A percentile compares a stretch with the other conserved stretches of the same genome.
Evolutionary conservation across 129 eudicot species (phyloP).

Genomic region (Chrysanthemum seticuspe): DNA sequence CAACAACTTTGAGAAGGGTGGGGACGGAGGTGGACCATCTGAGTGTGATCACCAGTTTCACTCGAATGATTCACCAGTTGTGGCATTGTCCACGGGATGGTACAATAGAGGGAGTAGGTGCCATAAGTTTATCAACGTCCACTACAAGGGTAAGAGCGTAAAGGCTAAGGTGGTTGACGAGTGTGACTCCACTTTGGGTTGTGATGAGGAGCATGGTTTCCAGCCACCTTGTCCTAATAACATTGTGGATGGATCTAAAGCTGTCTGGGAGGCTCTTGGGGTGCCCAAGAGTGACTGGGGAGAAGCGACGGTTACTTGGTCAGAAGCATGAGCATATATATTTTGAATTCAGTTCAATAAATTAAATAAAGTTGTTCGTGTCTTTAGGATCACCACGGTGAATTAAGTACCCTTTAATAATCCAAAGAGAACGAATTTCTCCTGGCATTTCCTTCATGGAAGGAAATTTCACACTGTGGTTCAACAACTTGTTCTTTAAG

Average conservation of each 20-base stretch:
- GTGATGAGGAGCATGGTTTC: constrained; percentile 32
- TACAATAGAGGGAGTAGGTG: constrained; percentile 22
- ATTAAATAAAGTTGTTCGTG: not conserved
- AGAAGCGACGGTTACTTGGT: constrained; percentile 11
- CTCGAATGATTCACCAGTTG: too few relatives aligned
- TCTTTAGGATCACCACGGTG: not conserved
- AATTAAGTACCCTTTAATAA: not conserved
- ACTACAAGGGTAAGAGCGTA: constrained; percentile 27
- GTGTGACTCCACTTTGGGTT: constrained; percentile 44
- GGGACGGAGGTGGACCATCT: too few relatives aligned
- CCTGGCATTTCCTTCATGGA: not conserved
- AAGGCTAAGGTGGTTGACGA: constrained; percentile 46
- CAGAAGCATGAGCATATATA: constrained; percentile 16
- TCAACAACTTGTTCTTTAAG: not conserved
- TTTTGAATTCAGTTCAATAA: too few relatives aligned
- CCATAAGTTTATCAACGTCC: constrained; percentile 13
- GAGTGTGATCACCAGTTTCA: too few relatives aligned
- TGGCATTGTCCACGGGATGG: constrained; percentile 12
- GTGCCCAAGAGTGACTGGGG: constrained; percentile 32
- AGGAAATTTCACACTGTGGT: not conserved
- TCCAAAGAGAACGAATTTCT: not conserved
- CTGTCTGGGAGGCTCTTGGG: constrained; percentile 20
- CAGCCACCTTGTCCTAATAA: constrained; percentile 43
- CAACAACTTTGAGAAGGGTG: too few relatives aligned
- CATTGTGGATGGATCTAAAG: constrained; percentile 41